Base-by-base conservation (phyloP, 2,329 filamentous ascomycete species). In the Mollisia scopiformis region DNA sequence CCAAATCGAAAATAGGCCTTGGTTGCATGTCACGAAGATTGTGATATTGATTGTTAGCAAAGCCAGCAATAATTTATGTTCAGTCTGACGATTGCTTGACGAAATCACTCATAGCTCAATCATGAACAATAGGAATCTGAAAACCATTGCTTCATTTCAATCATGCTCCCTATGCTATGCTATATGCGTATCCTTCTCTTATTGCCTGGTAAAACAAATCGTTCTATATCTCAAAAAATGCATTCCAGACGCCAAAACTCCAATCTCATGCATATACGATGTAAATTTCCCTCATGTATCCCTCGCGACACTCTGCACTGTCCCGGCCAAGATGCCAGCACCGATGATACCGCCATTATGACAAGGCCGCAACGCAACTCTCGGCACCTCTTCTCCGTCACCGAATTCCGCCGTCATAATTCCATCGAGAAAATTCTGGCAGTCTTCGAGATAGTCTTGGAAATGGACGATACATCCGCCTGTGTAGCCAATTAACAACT, bases 391-490 rank as follows among this genome's bases (percentile, higher is more conserved):
- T 5, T 61, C 27, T 1, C n/a, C 13, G 8, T 68, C 62, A 19
- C 71, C 72, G 55, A 79, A 80, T 54, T 81, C 79, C 28, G 71
- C 63, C 16, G 69, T 66, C 55, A 86, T 67, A 11, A 86, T 76
- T 23, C 75, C 72, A 68, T 92, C 86, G 53, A 93, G 80, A 70
- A 90, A 90, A 14, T 76, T 70, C 73, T 93, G 89, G 65, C 88
- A 92, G 68, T 89, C 88, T 47, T 79, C 76, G 43, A 91, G 79
- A 74, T 91, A 93, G 67, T 90, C 83, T 51, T 91, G 90, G 69
- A 92, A 92, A 69, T 91, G 86, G n/a, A 87, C 84, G 61, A 93
- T 93, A 70, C 90, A 92, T 6, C 90, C 89, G 31, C 91, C 91
- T 0, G 91, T 92, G 71, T 92, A 93, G 1, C 90, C 91, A 23